phyloP scores from a whole-genome alignment of 2,329 filamentous ascomycete species.

The Lachnellula occidentalis region DNA sequence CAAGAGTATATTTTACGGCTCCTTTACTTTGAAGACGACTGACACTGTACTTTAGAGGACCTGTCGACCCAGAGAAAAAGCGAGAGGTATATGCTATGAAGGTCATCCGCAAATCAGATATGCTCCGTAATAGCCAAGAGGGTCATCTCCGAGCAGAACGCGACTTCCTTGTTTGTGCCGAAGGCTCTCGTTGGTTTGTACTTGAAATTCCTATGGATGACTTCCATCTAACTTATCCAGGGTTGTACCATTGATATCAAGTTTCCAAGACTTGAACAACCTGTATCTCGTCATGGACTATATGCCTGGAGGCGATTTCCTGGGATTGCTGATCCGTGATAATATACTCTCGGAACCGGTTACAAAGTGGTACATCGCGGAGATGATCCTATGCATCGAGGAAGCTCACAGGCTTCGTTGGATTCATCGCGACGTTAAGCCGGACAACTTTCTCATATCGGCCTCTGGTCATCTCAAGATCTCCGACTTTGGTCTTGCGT shows the following conservation, averaged over 20 bases:
- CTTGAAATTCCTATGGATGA: not conserved
- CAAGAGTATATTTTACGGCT: constrained; percentile 12
- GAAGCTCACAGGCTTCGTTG: constrained; percentile 59
- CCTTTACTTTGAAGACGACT: not conserved
- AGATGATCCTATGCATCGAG: constrained; percentile 85
- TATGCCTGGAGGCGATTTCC: constrained; percentile 93
- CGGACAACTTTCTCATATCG: constrained; percentile 92
- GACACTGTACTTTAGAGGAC: not conserved
- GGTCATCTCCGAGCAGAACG: constrained; percentile 86
- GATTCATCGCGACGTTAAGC: constrained; percentile 95
- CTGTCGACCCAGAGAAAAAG: constrained; percentile 13
- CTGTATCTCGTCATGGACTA: constrained; percentile 97
- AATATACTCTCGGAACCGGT: constrained; percentile 74
- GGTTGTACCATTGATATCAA: constrained; percentile 82
- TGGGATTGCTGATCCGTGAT: constrained; percentile 79
- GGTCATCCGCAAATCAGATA: constrained; percentile 87
- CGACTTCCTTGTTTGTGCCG: constrained; percentile 84
- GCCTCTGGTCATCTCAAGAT: constrained; percentile 88
- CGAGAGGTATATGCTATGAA: constrained; percentile 89
- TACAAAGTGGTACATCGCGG: constrained; percentile 82
- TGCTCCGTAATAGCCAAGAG: constrained; percentile 87
- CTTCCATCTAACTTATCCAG: constrained; percentile 32
- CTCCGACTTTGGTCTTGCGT: constrained; percentile 91
- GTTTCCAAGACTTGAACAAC: constrained; percentile 79
- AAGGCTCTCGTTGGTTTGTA: constrained; percentile 71